phyloP scores from a whole-genome alignment of 805 yeast genomes.

The Kockiozyma suomiensis region DNA sequence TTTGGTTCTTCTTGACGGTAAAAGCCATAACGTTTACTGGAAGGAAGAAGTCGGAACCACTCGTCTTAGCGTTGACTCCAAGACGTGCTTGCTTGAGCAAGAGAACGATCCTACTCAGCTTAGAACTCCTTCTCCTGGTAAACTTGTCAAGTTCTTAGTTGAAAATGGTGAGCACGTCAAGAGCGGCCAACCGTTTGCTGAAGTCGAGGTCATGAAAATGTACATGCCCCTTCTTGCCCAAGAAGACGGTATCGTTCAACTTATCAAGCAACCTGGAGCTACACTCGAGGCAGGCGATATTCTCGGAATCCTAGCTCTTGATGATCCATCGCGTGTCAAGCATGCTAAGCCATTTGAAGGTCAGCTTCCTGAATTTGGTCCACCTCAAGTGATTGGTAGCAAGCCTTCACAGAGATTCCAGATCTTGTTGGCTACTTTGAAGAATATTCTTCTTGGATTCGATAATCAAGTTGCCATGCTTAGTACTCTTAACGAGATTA shows the following conservation, averaged over 20 bases:
- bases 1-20: slow-evolving; percentile 83
- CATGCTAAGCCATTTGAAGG: slow-evolving; percentile 96
- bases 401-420: slow-evolving; percentile 79
- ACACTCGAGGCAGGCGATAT: slow-evolving; percentile 96
- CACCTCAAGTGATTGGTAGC: slow-evolving; percentile 78
- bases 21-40: slow-evolving; percentile 95
- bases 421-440: slow-evolving; percentile 59
- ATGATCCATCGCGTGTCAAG: slow-evolving; percentile 95
- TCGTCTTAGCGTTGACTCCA: slow-evolving; percentile 90
- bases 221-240: slow-evolving; percentile 95
- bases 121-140: slow-evolving; percentile 99
- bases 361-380: slow-evolving; percentile 84
- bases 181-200: slow-evolving; percentile 95
- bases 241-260: slow-evolving; percentile 90
- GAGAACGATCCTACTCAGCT: slow-evolving; percentile 99
- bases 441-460: slow-evolving; percentile 83
- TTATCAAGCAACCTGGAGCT: slow-evolving; percentile 98
- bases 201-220: slow-evolving; percentile 99
- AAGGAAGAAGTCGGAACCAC: slow-evolving; percentile 96
- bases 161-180: slow-evolving; percentile 92
- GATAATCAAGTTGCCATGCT: slow-evolving; percentile 96
- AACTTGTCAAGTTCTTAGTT: slow-evolving; percentile 86
- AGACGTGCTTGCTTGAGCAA: slow-evolving; percentile 88
- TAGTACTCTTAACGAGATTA: slow-evolving; percentile 71
- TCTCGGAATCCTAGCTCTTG: slow-evolving; percentile 88